Conservation (phyloP, 2,329 filamentous ascomycete genomes). For the Alternaria arborescens region DNA sequence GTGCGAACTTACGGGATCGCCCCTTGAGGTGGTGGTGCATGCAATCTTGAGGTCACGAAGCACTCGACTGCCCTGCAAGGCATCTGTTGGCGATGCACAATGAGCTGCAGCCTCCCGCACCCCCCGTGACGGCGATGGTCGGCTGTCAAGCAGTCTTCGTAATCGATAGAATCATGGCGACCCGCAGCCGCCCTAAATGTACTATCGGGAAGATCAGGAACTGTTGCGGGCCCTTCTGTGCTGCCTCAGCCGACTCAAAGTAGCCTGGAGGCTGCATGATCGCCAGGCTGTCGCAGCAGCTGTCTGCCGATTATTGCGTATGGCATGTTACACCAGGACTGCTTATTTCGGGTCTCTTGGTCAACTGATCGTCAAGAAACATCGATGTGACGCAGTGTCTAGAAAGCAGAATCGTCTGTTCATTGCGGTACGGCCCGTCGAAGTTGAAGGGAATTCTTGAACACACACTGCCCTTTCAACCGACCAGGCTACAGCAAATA, state of each 20-base stretch:
- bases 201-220: conserved; percentile 40
- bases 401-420: conserved; percentile 33
- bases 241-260: conserved; percentile 45
- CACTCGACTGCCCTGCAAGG: conserved; percentile 41
- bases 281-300: conserved; percentile 24
- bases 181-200: conserved; percentile 46
- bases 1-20: conserved; percentile 38
- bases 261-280: conserved; percentile 27
- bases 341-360: conserved; percentile 35
- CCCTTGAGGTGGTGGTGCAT: conserved; percentile 32
- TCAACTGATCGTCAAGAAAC: conserved; percentile 29
- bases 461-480: conserved; percentile 1
- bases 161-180: conserved; percentile 42
- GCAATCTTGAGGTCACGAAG: conserved; percentile 43
- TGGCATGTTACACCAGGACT: conserved; percentile 40
- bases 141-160: conserved; percentile 40
- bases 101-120: conserved; percentile 49
- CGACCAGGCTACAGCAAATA: background rate
- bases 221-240: conserved; percentile 30
- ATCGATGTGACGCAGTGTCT: conserved; percentile 39
- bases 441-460: conserved; percentile 15
- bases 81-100: conserved; percentile 42
- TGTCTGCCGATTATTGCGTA: conserved; percentile 30
- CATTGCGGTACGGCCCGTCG: conserved; percentile 42
- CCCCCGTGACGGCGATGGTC: conserved; percentile 42